Base-by-base conservation (phyloP, 768 basidiomycete species). In the Udeniomyces megalosporus region DNA sequence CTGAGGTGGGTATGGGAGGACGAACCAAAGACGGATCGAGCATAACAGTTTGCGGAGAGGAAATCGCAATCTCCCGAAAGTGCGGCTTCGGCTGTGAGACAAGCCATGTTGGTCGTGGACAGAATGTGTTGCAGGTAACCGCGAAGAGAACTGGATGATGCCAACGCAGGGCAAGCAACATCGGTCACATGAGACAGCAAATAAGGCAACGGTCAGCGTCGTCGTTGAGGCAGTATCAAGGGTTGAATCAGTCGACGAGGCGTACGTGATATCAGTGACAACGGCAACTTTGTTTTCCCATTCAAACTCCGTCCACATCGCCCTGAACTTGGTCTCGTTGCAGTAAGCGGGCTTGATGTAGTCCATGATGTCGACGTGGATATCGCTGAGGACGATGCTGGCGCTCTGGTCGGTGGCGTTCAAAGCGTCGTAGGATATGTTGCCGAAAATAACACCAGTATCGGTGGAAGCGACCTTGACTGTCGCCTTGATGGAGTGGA, bases 241-340 rank as follows among this genome's bases (percentile, higher is more conserved):
- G 34, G 45, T 28, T 15, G 31, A 44, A 49, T 3, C 4, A 15
- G 29, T 14, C 22, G 31, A n/a, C 11, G 65, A 65, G 4, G 81
- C 86, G 68, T 75, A 88, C 85, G 84, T 80, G 74, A 92, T 81
- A 26, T 81, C 75, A 50, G 84, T 86, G 67, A 83, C 84, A 59
- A 96, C 88, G 70, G 96, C 96, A 60, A 97, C 93, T 69, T 92
- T 81, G 76, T 99, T 99, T 79, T 99, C 93, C 93, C 93, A 99
- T 74, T 99, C 93, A 70, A 99, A 99, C 74, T 97, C 95, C 29
- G 92, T 99, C 93, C 93, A 95, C 90, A 93, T 93, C 73, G 82
- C 88, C 34, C 93, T 82, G 82, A 93, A 93, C 86, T 92, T 69
- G 24, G 87, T 84, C 73, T 99, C 93, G 46, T 84, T 93, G 74